phyloP scores from a whole-genome alignment of 2,329 filamentous ascomycete species.

The Nemania sp. region DNA sequence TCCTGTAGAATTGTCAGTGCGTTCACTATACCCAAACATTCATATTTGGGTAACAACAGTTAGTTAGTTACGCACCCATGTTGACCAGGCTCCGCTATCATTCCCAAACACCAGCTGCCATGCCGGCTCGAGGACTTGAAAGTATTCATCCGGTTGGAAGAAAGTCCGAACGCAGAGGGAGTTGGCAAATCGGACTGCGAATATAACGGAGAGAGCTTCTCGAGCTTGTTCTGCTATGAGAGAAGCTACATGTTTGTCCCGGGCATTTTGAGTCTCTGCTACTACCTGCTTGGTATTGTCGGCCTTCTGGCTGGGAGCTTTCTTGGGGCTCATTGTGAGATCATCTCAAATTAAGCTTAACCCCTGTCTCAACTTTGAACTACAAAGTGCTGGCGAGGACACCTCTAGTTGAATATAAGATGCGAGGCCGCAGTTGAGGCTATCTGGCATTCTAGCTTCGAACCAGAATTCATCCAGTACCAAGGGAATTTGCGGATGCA shows the following conservation, averaged over 20 bases:
- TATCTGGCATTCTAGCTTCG: conserved; percentile 31
- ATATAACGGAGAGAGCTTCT: conserved; percentile 46
- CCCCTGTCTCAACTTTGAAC: background rate
- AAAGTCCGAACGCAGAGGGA: conserved; percentile 81
- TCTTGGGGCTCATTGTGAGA: conserved; percentile 24
- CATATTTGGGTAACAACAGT: no score
- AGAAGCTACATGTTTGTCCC: conserved; percentile 32
- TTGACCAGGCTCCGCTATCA: conserved; percentile 83
- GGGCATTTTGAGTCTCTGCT: conserved; percentile 11
- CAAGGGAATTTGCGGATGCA: conserved; percentile 31
- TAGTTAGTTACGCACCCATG: conserved; percentile 73
- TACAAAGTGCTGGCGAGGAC: background rate
- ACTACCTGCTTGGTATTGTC: conserved; percentile 11
- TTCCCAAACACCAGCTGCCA: conserved; percentile 85
- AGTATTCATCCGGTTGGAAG: conserved; percentile 98
- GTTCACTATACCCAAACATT: background rate
- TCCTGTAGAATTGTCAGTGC: conserved; percentile 61
- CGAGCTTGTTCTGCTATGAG: conserved; percentile 38
- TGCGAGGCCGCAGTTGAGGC: conserved; percentile 27
- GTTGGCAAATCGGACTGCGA: conserved; percentile 79
- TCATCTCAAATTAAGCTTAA: conserved; percentile 11
- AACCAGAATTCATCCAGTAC: conserved; percentile 26
- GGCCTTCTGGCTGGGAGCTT: conserved; percentile 11
- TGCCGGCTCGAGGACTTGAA: conserved; percentile 91
- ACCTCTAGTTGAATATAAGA: conserved; percentile 1